phyloP scores from a whole-genome alignment of 2,329 filamentous ascomycete species.

The Blumeriella jaapii region DNA sequence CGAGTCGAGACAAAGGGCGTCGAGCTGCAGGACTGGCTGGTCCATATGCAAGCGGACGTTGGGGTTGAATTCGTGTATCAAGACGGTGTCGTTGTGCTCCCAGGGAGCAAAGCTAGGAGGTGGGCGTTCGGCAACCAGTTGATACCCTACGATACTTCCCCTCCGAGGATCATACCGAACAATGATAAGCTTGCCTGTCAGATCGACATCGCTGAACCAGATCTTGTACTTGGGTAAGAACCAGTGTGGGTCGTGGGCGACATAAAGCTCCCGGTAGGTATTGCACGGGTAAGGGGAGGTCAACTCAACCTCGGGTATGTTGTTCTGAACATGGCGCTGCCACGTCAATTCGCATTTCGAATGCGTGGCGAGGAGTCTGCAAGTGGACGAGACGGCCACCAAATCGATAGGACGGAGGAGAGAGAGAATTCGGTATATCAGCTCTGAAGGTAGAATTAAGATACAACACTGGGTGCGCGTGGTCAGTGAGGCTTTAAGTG shows the following conservation, averaged over 20 bases:
- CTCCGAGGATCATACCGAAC: constrained; percentile 62
- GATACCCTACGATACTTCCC: constrained; percentile 71
- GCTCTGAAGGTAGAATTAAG: constrained; percentile 56
- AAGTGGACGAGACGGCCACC: constrained; percentile 46
- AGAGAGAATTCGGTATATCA: constrained; percentile 60
- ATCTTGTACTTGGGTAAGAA: constrained; percentile 70
- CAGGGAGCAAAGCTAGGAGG: constrained; percentile 47
- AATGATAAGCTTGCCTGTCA: constrained; percentile 65
- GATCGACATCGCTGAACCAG: constrained; percentile 70
- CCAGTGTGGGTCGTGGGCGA: constrained; percentile 69
- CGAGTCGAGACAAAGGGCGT: constrained; percentile 13
- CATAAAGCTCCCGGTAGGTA: constrained; percentile 61
- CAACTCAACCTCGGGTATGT: constrained; percentile 47
- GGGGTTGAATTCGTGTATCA: constrained; percentile 64
- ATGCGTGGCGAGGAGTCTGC: constrained; percentile 46
- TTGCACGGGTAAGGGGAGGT: constrained; percentile 44
- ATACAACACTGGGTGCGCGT: no score
- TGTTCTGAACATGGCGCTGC: constrained; percentile 56
- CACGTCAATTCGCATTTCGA: constrained; percentile 59
- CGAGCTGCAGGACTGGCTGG: constrained; percentile 55
- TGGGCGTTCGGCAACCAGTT: constrained; percentile 54
- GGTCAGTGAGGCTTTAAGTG: not conserved
- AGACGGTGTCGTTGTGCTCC: constrained; percentile 51
- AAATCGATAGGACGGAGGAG: constrained; percentile 57
- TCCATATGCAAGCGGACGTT: constrained; percentile 61